Evolutionary conservation across 169 alveolate species (phyloP).

Genomic region (Plasmodium vivax): DNA sequence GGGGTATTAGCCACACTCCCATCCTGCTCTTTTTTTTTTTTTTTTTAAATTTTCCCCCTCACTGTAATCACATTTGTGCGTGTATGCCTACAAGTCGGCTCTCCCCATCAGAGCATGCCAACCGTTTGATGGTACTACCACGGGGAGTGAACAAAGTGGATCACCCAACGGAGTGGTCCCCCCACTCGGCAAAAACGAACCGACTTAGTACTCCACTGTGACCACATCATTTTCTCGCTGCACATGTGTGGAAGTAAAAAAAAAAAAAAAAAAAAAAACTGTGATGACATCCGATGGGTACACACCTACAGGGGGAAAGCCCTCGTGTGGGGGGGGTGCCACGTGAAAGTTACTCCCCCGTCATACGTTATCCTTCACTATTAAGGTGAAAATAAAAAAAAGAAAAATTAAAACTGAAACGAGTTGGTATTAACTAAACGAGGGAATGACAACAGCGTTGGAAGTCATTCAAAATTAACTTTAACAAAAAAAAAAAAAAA

Average conservation of each 20-base stretch:
- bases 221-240: background rate
- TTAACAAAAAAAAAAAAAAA: no score
- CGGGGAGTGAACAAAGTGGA: background rate
- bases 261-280: no score
- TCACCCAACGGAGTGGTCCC: background rate
- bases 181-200: background rate
- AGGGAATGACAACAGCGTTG: background rate
- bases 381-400: no score
- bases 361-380: no score
- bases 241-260: background rate
- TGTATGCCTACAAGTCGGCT: background rate
- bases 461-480: background rate
- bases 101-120: background rate
- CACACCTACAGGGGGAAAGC: no score
- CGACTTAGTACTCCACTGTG: background rate
- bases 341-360: no score
- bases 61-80: background rate
- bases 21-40: background rate
- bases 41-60: background rate
- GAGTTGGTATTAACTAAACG: background rate
- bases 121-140: background rate
- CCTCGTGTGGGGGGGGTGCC: no score
- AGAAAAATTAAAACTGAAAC: background rate
- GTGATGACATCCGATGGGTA: no score
- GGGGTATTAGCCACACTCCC: background rate